Evolutionary conservation across 2,329 filamentous ascomycete genomes (phyloP), one percentile per base, ranked within the genome.

Genomic region (Microcyclospora tardicrescens): DNA sequence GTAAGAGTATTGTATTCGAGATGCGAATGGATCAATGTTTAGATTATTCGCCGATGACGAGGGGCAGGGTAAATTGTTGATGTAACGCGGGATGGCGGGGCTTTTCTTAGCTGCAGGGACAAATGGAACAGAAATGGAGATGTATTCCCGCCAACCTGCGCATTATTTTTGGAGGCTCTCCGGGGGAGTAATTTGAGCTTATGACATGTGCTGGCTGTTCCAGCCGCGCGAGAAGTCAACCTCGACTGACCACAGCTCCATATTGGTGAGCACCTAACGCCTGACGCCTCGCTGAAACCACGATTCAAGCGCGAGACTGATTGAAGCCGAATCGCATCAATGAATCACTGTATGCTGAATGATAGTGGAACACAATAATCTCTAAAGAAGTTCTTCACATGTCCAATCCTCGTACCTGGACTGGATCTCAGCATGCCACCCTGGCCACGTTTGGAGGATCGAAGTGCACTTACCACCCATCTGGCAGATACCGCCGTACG

Each of bases 361-460:
- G 8, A 8, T 24, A 8, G 19, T 24, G 19, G 8, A 24, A 5
- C 19, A 8, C 19, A 24, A 24, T 24, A 8, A 8, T 9, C 14
- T 16, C 58, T 63, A 72, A 39, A 94, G 73, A 48, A 96, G 71
- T 65, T 98, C 91, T 66, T 96, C 91, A 65, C 87, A 95, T 28
- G 87, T 93, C 91, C 91, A 98, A 63, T 98, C 91, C 72, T 98
- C 91, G 64, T 96, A 96, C 68, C 83, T 89, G 50, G 30, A 30
- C 14, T 2, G 37, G 13, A 13, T 8, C 10, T 37, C 16, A 11
- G 12, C n/a, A 36, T 27, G 12, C 12, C 34, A 36, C 3, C n/a
- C 14, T 11, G 13, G 12, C 14, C 14, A 6, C n/a, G 11, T 9
- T 6, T 16, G 33, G n/a, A 5, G 16, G 10, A 13, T 36, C 36